Conservation (phyloP, 495 filamentous ascomycete species). For the Penicillium pancosmium region DNA sequence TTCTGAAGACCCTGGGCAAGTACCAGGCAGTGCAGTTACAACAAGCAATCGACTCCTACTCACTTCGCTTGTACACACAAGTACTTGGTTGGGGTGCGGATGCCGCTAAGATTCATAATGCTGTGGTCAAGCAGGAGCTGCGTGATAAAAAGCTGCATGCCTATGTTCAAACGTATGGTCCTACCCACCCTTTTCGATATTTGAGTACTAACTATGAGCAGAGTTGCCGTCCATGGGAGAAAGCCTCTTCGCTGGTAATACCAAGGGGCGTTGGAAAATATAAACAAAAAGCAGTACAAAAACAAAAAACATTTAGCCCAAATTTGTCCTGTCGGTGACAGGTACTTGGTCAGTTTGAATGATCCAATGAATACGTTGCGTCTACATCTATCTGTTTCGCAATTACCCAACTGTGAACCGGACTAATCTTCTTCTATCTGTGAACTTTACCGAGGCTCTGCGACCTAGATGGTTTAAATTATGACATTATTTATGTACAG, state of each 20-base stretch:
- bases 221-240: slow-evolving; percentile 26
- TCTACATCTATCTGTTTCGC: too few species aligned
- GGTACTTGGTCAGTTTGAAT: too few species aligned
- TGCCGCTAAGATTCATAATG: slow-evolving; percentile 43
- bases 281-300: too few species aligned
- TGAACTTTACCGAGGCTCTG: too few species aligned
- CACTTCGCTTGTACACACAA: slow-evolving; percentile 62
- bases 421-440: too few species aligned
- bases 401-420: too few species aligned
- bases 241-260: slow-evolving; percentile 14
- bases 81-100: slow-evolving; percentile 45
- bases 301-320: too few species aligned
- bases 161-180: slow-evolving; percentile 30
- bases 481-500: too few species aligned
- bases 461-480: too few species aligned
- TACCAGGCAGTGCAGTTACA: slow-evolving; percentile 62
- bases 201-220: slow-evolving; percentile 18
- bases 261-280: too few species aligned
- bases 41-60: slow-evolving; percentile 59
- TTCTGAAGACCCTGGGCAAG: slow-evolving; percentile 65
- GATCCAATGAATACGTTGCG: too few species aligned
- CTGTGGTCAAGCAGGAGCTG: slow-evolving; percentile 27
- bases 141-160: slow-evolving; percentile 27
- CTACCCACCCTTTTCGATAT: not conserved
- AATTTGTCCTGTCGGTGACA: too few species aligned